phyloP scores from a whole-genome alignment of 2,329 filamentous ascomycete genomes.

The Curvularia eragrostidis region DNA sequence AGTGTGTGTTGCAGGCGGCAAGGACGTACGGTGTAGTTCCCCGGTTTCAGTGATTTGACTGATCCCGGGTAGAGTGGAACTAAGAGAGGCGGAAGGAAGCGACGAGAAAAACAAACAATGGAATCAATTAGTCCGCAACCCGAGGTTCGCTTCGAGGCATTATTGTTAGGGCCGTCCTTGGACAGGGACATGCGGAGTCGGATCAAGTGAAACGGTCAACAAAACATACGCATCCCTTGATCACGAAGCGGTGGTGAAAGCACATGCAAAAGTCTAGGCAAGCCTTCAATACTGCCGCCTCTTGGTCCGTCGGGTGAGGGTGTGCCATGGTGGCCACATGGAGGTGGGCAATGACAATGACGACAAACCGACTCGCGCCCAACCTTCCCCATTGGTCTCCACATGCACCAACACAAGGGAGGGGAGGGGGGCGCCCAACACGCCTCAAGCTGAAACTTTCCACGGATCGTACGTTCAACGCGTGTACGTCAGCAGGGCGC shows the following conservation, averaged over 20 bases:
- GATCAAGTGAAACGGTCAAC: neutral
- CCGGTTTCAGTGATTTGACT: neutral
- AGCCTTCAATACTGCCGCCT: constrained; percentile 9
- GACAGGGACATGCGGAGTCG: neutral
- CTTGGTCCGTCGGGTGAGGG: constrained; percentile 3
- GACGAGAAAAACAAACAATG: constrained; percentile 4
- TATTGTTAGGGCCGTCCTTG: constrained; percentile 1
- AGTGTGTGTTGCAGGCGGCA: neutral
- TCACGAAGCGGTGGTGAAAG: neutral
- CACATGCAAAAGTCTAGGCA: constrained; percentile 8
- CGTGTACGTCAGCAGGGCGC: constrained; percentile 19
- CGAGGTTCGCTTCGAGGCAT: neutral
- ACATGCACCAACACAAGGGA: neutral
- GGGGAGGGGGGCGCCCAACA: constrained; percentile 2
- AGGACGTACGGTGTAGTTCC: neutral
- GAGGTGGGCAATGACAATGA: constrained; percentile 4
- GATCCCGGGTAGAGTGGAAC: neutral
- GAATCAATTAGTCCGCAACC: neutral
- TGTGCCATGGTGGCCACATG: constrained; percentile 3
- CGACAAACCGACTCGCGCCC: constrained; percentile 6
- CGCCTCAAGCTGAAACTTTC: constrained; percentile 18
- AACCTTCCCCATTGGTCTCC: constrained; percentile 9
- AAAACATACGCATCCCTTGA: neutral
- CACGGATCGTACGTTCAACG: constrained; percentile 13
- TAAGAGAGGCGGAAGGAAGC: neutral